These are phyloP conservation scores for Dimocarpus longan DNA, from an alignment of 345 rosid genomes.

Conservation along the genomic window DNA sequence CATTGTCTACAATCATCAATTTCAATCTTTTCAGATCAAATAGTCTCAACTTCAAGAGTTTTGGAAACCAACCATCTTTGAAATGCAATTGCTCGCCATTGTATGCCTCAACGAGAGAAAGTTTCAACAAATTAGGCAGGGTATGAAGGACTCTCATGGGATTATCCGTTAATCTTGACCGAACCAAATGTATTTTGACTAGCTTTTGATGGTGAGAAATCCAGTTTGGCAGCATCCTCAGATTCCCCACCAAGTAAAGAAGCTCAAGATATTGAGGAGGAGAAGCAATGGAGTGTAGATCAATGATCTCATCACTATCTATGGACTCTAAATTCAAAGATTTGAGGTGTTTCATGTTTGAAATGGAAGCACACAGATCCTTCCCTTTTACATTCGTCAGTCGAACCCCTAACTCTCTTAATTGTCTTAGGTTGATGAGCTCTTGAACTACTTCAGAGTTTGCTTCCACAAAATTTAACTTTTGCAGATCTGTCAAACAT, in stretches of 20 bases:
- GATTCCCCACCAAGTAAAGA: conserved; percentile 9
- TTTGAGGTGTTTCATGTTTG: background rate
- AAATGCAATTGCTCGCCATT: conserved; percentile 10
- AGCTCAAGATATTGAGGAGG: conserved; percentile 21
- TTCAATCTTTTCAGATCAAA: background rate
- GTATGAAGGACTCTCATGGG: background rate
- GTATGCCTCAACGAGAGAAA: conserved; percentile 11
- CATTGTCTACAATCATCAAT: background rate
- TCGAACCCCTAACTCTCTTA: conserved; percentile 5
- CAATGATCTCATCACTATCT: background rate
- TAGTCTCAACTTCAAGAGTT: conserved; percentile 11
- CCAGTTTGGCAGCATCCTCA: conserved; percentile 24
- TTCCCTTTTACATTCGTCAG: background rate
- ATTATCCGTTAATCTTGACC: conserved; percentile 15
- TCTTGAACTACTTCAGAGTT: background rate
- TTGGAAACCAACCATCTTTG: conserved; percentile 6
- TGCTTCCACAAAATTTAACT: background rate
- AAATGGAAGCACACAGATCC: background rate
- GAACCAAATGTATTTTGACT: conserved; percentile 3
- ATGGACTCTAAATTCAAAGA: background rate
- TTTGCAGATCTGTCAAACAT: conserved; percentile 3
- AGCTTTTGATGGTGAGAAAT: background rate
- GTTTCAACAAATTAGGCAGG: conserved; percentile 22
- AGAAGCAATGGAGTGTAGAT: background rate
- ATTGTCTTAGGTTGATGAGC: background rate